A percentile compares a stretch with the other conserved stretches of the same genome.
Conservation (phyloP, 495 filamentous ascomycete genomes). For the Bacidia gigantensis region DNA sequence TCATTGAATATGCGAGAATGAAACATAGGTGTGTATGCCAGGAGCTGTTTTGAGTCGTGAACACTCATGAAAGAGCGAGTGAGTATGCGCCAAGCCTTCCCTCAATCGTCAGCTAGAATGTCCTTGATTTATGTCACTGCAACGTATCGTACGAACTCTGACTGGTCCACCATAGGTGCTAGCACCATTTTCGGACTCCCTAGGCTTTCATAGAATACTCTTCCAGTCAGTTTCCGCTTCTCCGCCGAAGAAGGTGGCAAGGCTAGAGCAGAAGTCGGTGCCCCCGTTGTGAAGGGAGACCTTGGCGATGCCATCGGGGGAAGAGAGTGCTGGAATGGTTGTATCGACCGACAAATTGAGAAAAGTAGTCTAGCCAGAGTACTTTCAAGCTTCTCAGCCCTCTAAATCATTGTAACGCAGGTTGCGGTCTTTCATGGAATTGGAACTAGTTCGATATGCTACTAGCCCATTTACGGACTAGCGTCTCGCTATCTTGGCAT, state of each 20-base stretch:
- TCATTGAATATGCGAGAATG: slow-evolving; percentile 77
- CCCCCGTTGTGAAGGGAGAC: too few relatives aligned
- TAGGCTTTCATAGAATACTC: slow-evolving; percentile 85
- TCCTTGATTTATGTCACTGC: background rate
- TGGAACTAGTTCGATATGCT: too few relatives aligned
- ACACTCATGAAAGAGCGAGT: slow-evolving; percentile 75
- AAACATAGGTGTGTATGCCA: slow-evolving; percentile 90
- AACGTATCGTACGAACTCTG: slow-evolving; percentile 66
- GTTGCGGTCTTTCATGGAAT: too few relatives aligned
- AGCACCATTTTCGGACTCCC: slow-evolving; percentile 81
- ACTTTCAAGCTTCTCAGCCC: too few relatives aligned
- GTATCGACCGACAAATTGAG: too few relatives aligned
- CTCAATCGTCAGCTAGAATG: slow-evolving; percentile 6
- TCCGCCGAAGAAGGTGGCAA: slow-evolving; percentile 3
- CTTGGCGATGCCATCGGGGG: too few relatives aligned
- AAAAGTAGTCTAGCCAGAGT: too few relatives aligned
- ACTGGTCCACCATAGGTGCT: slow-evolving; percentile 97
- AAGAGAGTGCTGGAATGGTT: too few relatives aligned
- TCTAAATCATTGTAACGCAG: too few relatives aligned
- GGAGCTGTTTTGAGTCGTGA: slow-evolving; percentile 39
- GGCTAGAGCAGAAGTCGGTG: background rate
- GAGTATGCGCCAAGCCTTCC: slow-evolving; percentile 87
- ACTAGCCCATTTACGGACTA: too few relatives aligned
- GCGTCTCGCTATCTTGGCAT: too few relatives aligned
- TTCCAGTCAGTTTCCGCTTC: slow-evolving; percentile 53